Base-by-base conservation (phyloP, 1,284 basidiomycete species). In the Takashimella koratensis region DNA sequence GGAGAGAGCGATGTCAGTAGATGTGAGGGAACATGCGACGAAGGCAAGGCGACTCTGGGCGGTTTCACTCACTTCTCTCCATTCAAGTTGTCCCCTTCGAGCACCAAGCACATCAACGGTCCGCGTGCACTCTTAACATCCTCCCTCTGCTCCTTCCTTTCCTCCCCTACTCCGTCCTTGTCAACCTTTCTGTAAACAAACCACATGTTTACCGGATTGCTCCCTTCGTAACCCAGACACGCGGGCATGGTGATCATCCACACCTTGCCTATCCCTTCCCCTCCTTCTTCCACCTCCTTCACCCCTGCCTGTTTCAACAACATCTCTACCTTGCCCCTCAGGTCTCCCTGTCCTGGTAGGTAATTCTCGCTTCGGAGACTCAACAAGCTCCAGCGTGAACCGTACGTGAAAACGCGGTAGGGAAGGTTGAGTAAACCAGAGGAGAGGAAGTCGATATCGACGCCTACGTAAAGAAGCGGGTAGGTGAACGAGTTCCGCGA, bases 1-100 rank as follows among this genome's bases (percentile, higher is more conserved):
- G n/a, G n/a, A n/a, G n/a, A n/a, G n/a, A n/a, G n/a, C n/a, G n/a
- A n/a, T n/a, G n/a, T n/a, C n/a, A n/a, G n/a, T n/a, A n/a, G n/a
- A n/a, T n/a, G n/a, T n/a, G n/a, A n/a, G n/a, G n/a, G n/a, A n/a
- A n/a, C n/a, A n/a, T n/a, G n/a, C n/a, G n/a, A n/a, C n/a, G n/a
- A n/a, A n/a, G n/a, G n/a, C n/a, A n/a, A n/a, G n/a, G n/a, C n/a
- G n/a, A n/a, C n/a, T n/a, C n/a, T n/a, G n/a, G n/a, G n/a, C n/a
- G n/a, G n/a, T 43, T 43, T 43, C 12, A 84, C 78, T 65, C 87
- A 86, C 25, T 80, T 79, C 71, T 88, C 86, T 4, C 82, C 81
- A 65, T 87, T 87, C 0, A 86, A 88, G 65, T 88, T 88, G 64
- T 87, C 85, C 13, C 87, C 83, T 81, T 88, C 86, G 2, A 87